Evolutionary conservation across 345 rosid species (phyloP), one percentile per base, ranked within the genome.

Genomic region (Geranium brycei): DNA sequence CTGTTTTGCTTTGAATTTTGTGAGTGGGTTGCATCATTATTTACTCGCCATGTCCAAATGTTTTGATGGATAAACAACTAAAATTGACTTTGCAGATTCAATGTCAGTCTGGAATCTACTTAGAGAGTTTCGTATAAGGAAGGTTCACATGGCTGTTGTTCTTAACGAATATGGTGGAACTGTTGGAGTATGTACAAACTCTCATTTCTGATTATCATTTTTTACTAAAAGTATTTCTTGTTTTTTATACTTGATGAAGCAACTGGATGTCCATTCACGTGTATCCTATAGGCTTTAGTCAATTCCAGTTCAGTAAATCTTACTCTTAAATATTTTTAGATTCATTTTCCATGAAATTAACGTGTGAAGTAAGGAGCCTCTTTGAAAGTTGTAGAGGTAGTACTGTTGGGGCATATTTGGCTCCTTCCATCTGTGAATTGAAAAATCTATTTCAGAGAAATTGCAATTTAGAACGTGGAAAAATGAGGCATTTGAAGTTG

Each of bases 21-120:
- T 47, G 41, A 47, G 15, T 47, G 14, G 53, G 53, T 47, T 13
- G 53, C 15, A 47, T 47, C 53, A 47, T 47, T 11, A 6, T 47
- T 47, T 13, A 47, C 15, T 13, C 3, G 53, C 13, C 53, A 6
- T 47, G 13, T 47, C 53, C 15, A 47, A 47, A 47, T 8, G 53
- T 47, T 47, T 47, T 2, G 53, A 47, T 47, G 13, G 11, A 47
- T 47, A 47, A 47, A 47, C 15, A 47, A 58, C 60, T 58, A 64
- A 73, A 62, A 55, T 57, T 66, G 68, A 32, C 66, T 72, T 67
- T 80, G 79, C 91, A 88, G 99, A 93, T 85, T 90, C 99, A 64
- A 93, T 93, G 99, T 88, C 95, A 28, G 99, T 93, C 74, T 90
- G 99, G 97, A 90, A 93, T 82, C 99, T 93, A 78, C 96, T 93